Conservation (phyloP, 176 grass and related monocot species). For the Ensete ventricosum region DNA sequence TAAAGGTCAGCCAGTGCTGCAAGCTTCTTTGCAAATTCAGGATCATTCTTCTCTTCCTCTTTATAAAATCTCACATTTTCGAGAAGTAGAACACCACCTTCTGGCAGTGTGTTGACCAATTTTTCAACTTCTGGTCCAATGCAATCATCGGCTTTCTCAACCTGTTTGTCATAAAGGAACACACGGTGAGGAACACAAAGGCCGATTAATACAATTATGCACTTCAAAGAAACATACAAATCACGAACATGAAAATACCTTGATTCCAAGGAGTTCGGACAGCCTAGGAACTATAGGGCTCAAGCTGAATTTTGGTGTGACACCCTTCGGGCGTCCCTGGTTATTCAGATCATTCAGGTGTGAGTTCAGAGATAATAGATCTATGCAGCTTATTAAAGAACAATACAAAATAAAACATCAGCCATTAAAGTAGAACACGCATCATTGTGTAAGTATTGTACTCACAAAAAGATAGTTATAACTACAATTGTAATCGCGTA, state of each 20-base stretch:
- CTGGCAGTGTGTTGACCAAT: conserved; percentile 30
- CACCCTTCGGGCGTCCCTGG: conserved; percentile 73
- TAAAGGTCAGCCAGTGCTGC: conserved; percentile 50
- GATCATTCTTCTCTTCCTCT: conserved; percentile 76
- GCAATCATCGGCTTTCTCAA: conserved; percentile 53
- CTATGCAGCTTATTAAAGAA: background rate
- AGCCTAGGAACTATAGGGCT: conserved; percentile 47
- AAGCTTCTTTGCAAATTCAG: conserved; percentile 64
- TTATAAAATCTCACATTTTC: conserved; percentile 81
- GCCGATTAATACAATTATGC: conserved; percentile 5
- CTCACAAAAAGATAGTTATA: background rate
- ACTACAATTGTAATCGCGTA: background rate
- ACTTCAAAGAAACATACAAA: background rate
- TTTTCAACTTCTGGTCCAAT: conserved; percentile 62
- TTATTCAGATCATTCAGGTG: conserved; percentile 19
- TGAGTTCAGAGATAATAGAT: background rate
- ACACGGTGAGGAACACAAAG: background rate
- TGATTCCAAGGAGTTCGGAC: conserved; percentile 57
- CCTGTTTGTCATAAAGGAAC: conserved; percentile 16
- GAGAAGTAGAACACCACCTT: conserved; percentile 53
- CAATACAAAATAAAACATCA: background rate
- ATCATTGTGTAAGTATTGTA: background rate
- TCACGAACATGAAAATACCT: conserved; percentile 26
- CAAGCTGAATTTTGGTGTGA: conserved; percentile 64
- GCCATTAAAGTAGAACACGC: background rate